phyloP scores from a whole-genome alignment of 1,139 yeast species.

The Candida glucosophila region DNA sequence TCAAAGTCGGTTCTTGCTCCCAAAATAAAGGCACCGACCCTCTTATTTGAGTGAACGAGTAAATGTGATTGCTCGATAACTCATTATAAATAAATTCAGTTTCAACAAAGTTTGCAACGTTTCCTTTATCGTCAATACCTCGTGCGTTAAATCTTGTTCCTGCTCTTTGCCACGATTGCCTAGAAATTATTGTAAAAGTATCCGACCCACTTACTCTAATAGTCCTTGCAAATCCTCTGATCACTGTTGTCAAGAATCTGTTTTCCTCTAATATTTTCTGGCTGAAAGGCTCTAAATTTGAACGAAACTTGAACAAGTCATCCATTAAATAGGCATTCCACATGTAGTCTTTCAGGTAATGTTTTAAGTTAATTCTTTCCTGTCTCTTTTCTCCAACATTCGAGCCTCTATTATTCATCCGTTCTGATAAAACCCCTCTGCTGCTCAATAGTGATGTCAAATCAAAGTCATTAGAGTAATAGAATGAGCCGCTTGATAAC shows the following conservation, averaged over 20 bases:
- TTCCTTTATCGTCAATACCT: conserved; percentile 75
- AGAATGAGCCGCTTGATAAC: conserved; percentile 81
- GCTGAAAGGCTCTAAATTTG: conserved; percentile 54
- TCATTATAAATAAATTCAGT: conserved; percentile 72
- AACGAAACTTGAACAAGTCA: conserved; percentile 68
- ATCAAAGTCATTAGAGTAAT: conserved; percentile 88
- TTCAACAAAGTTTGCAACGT: conserved; percentile 94
- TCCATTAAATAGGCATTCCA: conserved; percentile 93
- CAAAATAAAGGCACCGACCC: conserved; percentile 96
- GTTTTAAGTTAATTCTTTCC: conserved; percentile 25
- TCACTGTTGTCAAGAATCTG: conserved; percentile 80
- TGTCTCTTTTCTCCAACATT: conserved; percentile 5
- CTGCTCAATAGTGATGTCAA: conserved; percentile 75
- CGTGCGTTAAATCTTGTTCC: conserved; percentile 92
- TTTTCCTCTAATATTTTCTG: conserved; percentile 59
- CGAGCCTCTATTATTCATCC: conserved; percentile 18
- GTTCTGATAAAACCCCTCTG: conserved; percentile 42
- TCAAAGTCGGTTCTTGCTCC: conserved; percentile 90
- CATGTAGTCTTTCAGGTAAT: conserved; percentile 79
- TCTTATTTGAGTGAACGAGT: conserved; percentile 78
- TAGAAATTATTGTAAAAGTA: conserved; percentile 72
- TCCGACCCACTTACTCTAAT: conserved; percentile 48
- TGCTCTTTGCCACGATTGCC: conserved; percentile 93
- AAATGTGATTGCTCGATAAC: conserved; percentile 36
- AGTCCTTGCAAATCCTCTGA: conserved; percentile 91